Conservation (phyloP, 2,329 filamentous ascomycete genomes). For the Ascochyta viciae-villosae region DNA sequence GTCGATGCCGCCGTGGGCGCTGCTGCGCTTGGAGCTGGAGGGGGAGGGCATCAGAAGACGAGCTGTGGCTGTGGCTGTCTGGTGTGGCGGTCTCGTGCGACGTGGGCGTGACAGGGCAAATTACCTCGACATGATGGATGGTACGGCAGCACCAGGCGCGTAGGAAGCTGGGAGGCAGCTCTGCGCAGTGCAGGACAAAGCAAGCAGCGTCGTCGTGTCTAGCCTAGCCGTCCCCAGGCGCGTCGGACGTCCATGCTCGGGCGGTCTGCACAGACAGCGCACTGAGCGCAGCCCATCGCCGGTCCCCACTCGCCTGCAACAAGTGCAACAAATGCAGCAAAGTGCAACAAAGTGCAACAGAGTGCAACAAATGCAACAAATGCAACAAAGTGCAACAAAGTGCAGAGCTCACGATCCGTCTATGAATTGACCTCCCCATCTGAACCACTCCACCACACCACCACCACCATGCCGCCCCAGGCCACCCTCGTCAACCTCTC, state of each 20-base stretch:
- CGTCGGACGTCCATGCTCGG: too few relatives aligned
- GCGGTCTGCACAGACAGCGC: too few relatives aligned
- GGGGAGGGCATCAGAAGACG: conserved; percentile 16
- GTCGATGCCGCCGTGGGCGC: conserved; percentile 51
- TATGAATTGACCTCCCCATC: too few relatives aligned
- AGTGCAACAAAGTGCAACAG: too few relatives aligned
- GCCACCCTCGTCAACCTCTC: conserved; percentile 73
- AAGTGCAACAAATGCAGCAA: conserved; percentile 7
- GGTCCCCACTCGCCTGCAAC: conserved; percentile 10
- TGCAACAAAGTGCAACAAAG: background rate
- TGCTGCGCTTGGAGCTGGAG: conserved; percentile 44
- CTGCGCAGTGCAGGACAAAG: too few relatives aligned
- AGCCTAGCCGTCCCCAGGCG: too few relatives aligned
- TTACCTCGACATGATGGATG: conserved; percentile 16
- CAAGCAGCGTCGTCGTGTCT: too few relatives aligned
- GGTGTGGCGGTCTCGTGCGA: background rate
- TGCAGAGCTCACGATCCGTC: background rate
- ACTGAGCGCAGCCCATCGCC: conserved; percentile 17
- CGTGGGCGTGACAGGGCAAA: background rate
- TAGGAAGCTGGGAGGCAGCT: too few relatives aligned
- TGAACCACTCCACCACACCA: background rate
- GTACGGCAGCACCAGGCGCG: too few relatives aligned
- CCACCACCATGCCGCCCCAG: conserved; percentile 40
- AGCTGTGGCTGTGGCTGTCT: background rate
- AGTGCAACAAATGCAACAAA: conserved; percentile 5